Evolutionary conservation across 2,329 filamentous ascomycete genomes (phyloP).

Genomic region (Karstenula rhodostoma): DNA sequence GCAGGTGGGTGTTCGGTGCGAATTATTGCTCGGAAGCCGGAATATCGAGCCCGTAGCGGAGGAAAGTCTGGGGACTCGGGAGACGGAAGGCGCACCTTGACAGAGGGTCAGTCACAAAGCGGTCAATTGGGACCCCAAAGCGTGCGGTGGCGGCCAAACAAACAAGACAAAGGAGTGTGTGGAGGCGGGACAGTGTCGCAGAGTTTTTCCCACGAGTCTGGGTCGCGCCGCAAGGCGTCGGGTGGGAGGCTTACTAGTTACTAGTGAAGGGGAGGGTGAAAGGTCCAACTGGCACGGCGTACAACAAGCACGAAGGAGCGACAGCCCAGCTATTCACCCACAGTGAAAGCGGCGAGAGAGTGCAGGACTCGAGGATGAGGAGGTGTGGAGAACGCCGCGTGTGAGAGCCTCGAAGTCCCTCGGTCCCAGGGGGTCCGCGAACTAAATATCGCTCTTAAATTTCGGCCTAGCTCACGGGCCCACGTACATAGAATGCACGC

Average conservation of each 20-base stretch:
- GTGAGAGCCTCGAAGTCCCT: slow-evolving; percentile 21
- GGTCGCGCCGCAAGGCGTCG: slow-evolving; percentile 17
- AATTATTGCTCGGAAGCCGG: background rate
- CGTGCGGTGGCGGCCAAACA: slow-evolving; percentile 2
- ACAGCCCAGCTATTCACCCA: slow-evolving; percentile 38
- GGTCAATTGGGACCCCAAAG: slow-evolving; percentile 21
- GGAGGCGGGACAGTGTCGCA: slow-evolving; percentile 15
- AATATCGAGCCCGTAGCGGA: slow-evolving; percentile 23
- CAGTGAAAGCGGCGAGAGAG: slow-evolving; percentile 33
- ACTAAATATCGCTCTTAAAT: slow-evolving; percentile 36
- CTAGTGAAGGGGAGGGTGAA: slow-evolving; percentile 21
- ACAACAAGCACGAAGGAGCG: slow-evolving; percentile 40
- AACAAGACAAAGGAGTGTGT: background rate
- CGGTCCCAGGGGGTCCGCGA: slow-evolving; percentile 41
- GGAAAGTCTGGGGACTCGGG: slow-evolving; percentile 17
- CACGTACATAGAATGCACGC: slow-evolving; percentile 37
- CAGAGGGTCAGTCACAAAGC: slow-evolving; percentile 13
- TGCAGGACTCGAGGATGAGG: slow-evolving; percentile 33
- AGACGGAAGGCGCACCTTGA: slow-evolving; percentile 22
- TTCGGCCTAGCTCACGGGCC: slow-evolving; percentile 35
- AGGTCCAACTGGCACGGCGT: slow-evolving; percentile 6
- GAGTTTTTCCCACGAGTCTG: slow-evolving; percentile 35
- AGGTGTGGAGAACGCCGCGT: slow-evolving; percentile 35
- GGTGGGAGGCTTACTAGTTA: slow-evolving; percentile 45
- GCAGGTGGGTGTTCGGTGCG: slow-evolving; percentile 11